Conservation (phyloP, 257 asterid species). For the Nicotiana sylvestris region DNA sequence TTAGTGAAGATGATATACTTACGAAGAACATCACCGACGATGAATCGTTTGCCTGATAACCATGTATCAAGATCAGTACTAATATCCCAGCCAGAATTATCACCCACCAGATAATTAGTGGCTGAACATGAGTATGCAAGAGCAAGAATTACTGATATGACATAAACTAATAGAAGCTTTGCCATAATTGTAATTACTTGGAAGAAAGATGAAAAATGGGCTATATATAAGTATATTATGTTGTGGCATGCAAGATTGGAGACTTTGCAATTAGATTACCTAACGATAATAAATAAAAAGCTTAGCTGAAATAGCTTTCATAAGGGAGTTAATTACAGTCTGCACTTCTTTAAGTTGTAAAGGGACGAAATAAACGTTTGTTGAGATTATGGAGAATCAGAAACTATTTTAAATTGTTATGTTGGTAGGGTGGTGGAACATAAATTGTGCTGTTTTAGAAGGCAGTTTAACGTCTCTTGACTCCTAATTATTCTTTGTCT, state of each 20-base stretch:
- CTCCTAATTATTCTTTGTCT: background rate
- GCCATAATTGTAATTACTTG: slow-evolving; percentile 28
- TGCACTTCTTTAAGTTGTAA: too few species aligned
- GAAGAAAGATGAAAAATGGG: slow-evolving; percentile 3
- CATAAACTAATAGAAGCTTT: slow-evolving; percentile 21
- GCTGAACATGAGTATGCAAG: slow-evolving; percentile 35
- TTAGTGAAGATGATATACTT: slow-evolving; percentile 10
- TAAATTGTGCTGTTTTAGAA: slow-evolving; percentile 38
- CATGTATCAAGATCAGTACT: slow-evolving; percentile 74
- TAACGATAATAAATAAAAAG: slow-evolving; percentile 16
- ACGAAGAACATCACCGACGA: slow-evolving; percentile 54
- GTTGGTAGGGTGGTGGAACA: background rate
- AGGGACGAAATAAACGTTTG: background rate
- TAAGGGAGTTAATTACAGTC: background rate
- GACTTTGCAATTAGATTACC: slow-evolving; percentile 45
- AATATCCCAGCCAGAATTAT: slow-evolving; percentile 78
- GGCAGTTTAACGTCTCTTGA: slow-evolving; percentile 44
- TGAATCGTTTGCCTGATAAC: slow-evolving; percentile 44
- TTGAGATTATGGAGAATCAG: background rate
- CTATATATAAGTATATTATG: background rate
- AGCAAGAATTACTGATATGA: slow-evolving; percentile 16
- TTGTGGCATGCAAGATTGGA: background rate
- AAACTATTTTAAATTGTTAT: background rate
- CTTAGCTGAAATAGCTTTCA: background rate
- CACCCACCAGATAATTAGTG: slow-evolving; percentile 57